Evolutionary conservation across 2,329 filamentous ascomycete species (phyloP).

Genomic region (Diaporthe sp.): DNA sequence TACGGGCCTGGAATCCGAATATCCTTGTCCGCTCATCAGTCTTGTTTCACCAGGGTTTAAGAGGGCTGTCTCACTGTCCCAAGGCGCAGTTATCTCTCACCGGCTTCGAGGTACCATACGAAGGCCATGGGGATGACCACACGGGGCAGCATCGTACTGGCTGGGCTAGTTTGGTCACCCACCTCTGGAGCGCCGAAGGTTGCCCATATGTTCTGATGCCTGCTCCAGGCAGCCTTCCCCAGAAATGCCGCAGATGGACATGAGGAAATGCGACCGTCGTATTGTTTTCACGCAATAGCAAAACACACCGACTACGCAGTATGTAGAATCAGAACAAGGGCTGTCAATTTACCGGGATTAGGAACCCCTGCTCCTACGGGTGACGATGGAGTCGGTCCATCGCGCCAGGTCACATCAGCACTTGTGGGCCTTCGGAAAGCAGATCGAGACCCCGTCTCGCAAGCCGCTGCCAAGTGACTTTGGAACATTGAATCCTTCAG

Average conservation of each 20-base stretch:
- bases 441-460: conserved; percentile 13
- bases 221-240: neutral
- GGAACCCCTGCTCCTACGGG: conserved; percentile 2
- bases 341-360: neutral
- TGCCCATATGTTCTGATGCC: neutral
- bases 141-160: conserved; percentile 26
- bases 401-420: conserved; percentile 19
- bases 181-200: neutral
- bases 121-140: neutral
- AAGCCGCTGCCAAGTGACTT: conserved; percentile 2
- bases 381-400: conserved; percentile 20
- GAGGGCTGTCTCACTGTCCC: neutral
- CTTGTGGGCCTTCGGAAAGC: conserved; percentile 16
- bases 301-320: conserved; percentile 19
- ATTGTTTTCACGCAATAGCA: neutral
- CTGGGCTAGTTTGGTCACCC: neutral
- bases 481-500: conserved; percentile 1
- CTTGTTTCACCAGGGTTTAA: neutral
- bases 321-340: neutral
- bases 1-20: neutral
- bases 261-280: neutral
- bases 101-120: neutral
- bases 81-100: neutral
- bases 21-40: neutral
- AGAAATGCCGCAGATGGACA: neutral